phyloP scores from a whole-genome alignment of 306 rosid genomes.

The Gleditsia sinensis region DNA sequence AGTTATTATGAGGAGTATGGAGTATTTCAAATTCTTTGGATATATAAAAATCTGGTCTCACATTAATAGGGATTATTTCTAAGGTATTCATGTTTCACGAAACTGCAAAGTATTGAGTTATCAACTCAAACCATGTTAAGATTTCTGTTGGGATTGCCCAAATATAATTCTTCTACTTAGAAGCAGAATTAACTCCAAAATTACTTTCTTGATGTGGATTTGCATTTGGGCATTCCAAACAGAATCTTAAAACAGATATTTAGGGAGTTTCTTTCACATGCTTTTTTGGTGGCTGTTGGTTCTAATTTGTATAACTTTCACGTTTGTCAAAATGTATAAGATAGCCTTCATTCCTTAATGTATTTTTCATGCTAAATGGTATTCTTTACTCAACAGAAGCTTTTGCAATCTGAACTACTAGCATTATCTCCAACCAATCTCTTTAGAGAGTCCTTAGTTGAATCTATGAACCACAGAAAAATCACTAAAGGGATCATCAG shows the following conservation, averaged over 20 bases:
- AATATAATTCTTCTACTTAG: neutral
- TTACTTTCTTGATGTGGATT: neutral
- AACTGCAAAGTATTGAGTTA: neutral
- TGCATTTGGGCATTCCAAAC: neutral
- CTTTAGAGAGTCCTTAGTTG: too few relatives aligned
- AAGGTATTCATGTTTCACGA: neutral
- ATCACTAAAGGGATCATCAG: neutral
- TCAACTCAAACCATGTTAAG: neutral
- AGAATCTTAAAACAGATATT: neutral
- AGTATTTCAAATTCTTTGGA: neutral
- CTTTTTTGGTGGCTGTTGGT: neutral
- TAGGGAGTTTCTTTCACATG: neutral
- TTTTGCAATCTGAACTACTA: neutral
- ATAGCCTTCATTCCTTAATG: neutral
- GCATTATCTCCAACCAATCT: neutral
- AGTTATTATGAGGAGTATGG: neutral
- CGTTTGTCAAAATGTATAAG: neutral
- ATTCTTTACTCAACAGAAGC: neutral
- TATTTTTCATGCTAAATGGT: neutral
- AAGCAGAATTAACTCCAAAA: neutral
- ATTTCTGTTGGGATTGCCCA: neutral
- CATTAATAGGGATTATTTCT: neutral
- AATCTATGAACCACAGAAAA: neutral
- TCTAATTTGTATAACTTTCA: neutral
- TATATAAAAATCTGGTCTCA: neutral